phyloP scores from a whole-genome alignment of 2,329 filamentous ascomycete species.

The Gliomastix tumulicola region DNA sequence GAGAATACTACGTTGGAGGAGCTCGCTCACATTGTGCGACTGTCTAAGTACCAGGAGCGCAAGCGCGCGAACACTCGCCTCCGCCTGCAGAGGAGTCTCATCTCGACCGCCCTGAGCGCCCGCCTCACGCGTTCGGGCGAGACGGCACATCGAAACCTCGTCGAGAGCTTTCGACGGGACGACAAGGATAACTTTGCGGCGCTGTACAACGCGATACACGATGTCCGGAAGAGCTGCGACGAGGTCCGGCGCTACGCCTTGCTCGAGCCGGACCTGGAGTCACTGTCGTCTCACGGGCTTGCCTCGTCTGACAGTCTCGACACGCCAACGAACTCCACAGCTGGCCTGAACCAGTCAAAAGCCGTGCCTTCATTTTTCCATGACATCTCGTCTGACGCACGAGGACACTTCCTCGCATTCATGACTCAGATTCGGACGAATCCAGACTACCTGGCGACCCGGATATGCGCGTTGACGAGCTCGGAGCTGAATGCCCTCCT shows the following conservation, averaged over 20 bases:
- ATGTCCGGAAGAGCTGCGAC: slow-evolving; percentile 72
- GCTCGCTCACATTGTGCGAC: slow-evolving; percentile 68
- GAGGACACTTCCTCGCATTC: slow-evolving; percentile 72
- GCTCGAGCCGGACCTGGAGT: slow-evolving; percentile 65
- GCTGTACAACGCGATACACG: slow-evolving; percentile 70
- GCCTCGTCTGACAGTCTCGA: slow-evolving; percentile 43
- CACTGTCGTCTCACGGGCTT: slow-evolving; percentile 32
- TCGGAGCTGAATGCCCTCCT: slow-evolving; percentile 73
- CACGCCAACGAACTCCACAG: slow-evolving; percentile 33
- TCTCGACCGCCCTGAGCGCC: slow-evolving; percentile 68
- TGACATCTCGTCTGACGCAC: slow-evolving; percentile 68
- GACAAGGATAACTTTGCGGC: slow-evolving; percentile 71
- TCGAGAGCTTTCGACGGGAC: slow-evolving; percentile 71
- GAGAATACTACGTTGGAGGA: slow-evolving; percentile 68
- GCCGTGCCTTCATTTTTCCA: slow-evolving; percentile 44
- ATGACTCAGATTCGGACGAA: slow-evolving; percentile 78
- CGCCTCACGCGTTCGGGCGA: slow-evolving; percentile 70
- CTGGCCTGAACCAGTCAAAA: slow-evolving; percentile 12
- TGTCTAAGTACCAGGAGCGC: slow-evolving; percentile 77
- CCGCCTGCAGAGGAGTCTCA: slow-evolving; percentile 66
- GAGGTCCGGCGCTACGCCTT: slow-evolving; percentile 64
- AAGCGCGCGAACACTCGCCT: slow-evolving; percentile 67
- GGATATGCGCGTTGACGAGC: slow-evolving; percentile 68
- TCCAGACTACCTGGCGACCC: slow-evolving; percentile 77
- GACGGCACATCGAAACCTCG: slow-evolving; percentile 66